Conservation (phyloP, 805 yeast genomes). For the Sugiyamaella americana region DNA sequence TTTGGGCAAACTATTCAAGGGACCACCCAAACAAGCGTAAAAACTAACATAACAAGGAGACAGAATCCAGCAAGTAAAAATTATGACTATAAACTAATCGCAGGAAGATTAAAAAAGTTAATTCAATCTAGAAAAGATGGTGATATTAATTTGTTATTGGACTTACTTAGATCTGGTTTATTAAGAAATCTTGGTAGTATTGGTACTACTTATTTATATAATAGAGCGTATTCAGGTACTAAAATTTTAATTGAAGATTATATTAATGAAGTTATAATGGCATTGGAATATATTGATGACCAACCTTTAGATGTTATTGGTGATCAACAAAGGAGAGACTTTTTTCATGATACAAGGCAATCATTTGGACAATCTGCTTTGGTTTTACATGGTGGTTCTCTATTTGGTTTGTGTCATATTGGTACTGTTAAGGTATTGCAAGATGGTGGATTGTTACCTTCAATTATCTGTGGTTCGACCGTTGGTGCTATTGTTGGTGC, state of each 20-base stretch:
- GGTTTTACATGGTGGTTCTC: conserved; percentile 88
- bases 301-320: conserved; percentile 13
- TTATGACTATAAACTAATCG: conserved; percentile 78
- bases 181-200: conserved; percentile 90
- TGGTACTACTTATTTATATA: conserved; percentile 69
- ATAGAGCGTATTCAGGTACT: conserved; percentile 81
- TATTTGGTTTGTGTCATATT: conserved; percentile 88
- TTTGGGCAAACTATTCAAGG: no score
- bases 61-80: conserved; percentile 74
- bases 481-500: conserved; percentile 93
- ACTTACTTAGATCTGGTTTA: conserved; percentile 72
- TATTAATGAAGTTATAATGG: conserved; percentile 63
- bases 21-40: no score
- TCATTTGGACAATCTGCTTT: conserved; percentile 88
- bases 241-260: conserved; percentile 84
- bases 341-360: conserved; percentile 80
- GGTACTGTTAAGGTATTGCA: conserved; percentile 88
- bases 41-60: conserved; percentile 43
- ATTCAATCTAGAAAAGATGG: conserved; percentile 53
- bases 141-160: conserved; percentile 55
- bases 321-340: conserved; percentile 55
- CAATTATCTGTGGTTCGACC: conserved; percentile 85
- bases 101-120: conserved; percentile 61
- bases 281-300: conserved; percentile 57
- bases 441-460: conserved; percentile 67